Evolutionary conservation across 2,329 filamentous ascomycete genomes (phyloP).

Genomic region (Fusarium cyanostomum): DNA sequence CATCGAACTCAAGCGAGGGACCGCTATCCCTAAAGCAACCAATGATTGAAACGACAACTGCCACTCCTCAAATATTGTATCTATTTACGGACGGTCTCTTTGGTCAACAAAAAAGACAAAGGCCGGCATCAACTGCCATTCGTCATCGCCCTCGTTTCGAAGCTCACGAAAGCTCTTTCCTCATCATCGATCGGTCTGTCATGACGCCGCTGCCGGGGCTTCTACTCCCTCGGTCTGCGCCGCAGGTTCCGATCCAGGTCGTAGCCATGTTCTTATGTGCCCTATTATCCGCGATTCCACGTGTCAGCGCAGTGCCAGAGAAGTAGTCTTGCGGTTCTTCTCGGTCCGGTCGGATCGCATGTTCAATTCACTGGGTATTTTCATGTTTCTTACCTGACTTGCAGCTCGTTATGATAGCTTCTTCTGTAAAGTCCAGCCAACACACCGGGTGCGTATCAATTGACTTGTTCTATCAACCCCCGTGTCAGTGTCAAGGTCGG

Average conservation of each 20-base stretch:
- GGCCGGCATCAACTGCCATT: constrained; percentile 24
- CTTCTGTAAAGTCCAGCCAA: constrained; percentile 93
- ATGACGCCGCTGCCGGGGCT: constrained; percentile 31
- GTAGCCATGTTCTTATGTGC: constrained; percentile 78
- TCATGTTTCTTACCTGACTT: constrained; percentile 76
- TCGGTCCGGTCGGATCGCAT: constrained; percentile 13
- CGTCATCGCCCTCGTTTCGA: constrained; percentile 19
- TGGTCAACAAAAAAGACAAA: constrained; percentile 2
- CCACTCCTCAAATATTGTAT: constrained; percentile 25
- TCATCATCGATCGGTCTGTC: constrained; percentile 21
- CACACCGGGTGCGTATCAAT: constrained; percentile 87
- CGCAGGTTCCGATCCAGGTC: constrained; percentile 57
- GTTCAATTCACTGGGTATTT: constrained; percentile 1
- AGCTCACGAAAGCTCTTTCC: constrained; percentile 16
- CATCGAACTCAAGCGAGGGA: constrained; percentile 15
- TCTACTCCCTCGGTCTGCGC: constrained; percentile 37
- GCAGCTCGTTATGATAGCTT: constrained; percentile 92
- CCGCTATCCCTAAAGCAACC: constrained; percentile 18
- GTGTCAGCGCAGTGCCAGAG: constrained; percentile 24
- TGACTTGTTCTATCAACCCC: constrained; percentile 70
- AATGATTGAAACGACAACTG: constrained; percentile 29
- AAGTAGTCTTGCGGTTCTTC: constrained; percentile 6
- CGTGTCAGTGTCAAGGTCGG: constrained; percentile 25
- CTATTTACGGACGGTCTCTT: constrained; percentile 4
- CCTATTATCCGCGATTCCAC: constrained; percentile 57